phyloP scores from a whole-genome alignment of 2,329 filamentous ascomycete species.

The Westerdykella sp. region DNA sequence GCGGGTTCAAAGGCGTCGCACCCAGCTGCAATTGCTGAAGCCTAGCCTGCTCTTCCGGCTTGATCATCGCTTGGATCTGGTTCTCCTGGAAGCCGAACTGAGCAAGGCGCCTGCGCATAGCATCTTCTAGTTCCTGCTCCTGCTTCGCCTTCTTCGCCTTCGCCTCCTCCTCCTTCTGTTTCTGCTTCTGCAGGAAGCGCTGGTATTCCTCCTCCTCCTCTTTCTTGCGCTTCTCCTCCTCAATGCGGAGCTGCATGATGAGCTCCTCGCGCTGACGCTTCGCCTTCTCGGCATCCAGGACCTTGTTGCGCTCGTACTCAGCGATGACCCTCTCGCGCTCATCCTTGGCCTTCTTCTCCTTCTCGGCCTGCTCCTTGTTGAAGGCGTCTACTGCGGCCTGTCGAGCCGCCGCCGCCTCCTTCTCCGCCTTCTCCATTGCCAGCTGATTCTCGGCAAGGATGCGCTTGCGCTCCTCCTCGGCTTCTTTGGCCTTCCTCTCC shows the following conservation, averaged over 20 bases:
- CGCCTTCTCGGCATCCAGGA: conserved; percentile 33
- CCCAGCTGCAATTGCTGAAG: conserved; percentile 24
- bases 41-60: conserved; percentile 41
- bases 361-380: conserved; percentile 28
- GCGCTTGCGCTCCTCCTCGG: conserved; percentile 10
- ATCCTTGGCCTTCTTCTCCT: conserved; percentile 25
- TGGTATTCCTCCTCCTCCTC: conserved; percentile 41
- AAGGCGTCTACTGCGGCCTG: conserved; percentile 31
- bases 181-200: conserved; percentile 36
- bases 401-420: conserved; percentile 26
- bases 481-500: conserved; percentile 9
- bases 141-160: conserved; percentile 36
- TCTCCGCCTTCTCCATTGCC: conserved; percentile 24
- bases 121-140: conserved; percentile 40
- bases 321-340: conserved; percentile 30
- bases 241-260: conserved; percentile 35
- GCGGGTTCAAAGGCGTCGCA: conserved; percentile 25
- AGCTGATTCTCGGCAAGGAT: conserved; percentile 22
- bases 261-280: conserved; percentile 34
- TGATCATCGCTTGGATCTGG: conserved; percentile 45
- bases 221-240: conserved; percentile 37
- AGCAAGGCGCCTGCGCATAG: conserved; percentile 41
- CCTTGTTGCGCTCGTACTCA: conserved; percentile 34
- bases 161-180: conserved; percentile 38
- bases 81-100: conserved; percentile 43